Base-by-base conservation (phyloP, 2,329 filamentous ascomycete species). In the Stagonosporopsis cucurbitacearum region DNA sequence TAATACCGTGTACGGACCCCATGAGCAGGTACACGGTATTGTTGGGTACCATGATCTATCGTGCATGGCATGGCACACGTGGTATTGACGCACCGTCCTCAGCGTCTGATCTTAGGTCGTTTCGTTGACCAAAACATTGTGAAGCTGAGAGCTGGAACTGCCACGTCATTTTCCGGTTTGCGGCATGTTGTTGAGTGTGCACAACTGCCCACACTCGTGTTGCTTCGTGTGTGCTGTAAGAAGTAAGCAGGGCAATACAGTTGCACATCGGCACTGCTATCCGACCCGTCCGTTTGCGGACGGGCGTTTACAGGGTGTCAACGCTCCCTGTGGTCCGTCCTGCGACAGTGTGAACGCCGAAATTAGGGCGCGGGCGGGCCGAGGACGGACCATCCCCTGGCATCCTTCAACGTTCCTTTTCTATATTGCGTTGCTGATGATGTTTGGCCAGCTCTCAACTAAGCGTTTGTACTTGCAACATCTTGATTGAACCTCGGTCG, bases 101-200 rank as follows among this genome's bases (percentile, higher is more conserved):
- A 4, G 22, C 6, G n/a, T 42, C 22, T 35, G 36, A 13, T 22
- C 6, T n/a, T 12, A 26, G 6, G 7, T 6, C 28, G 8, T 11
- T 6, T 30, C 8, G 28, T 12, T 11, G 12, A 6, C 28, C 9
- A 32, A 15, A 12, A 32, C 13, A 32, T 3, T 3, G 26, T 30
- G 26, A 30, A 30, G 26, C 26, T 30, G 26, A 13, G n/a, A 13
- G 13, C 30, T 15, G 30, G 28, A 20, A 28, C 26, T 32, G 50
- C 37, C 43, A 47, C 36, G 37, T 30, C 23, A 20, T 39, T n/a
- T 11, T 52, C 15, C 8, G 33, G 36, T 3, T 22, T 22, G 30
- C 20, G 6, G 35, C 42, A 15, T 46, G 6, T 30, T 47, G 36
- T 53, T 53, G 36, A 53, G 37, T 5, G 28, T 13, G n/a, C n/a